Evolutionary conservation across 2,329 filamentous ascomycete species (phyloP), one percentile per base, ranked within the genome.

Genomic region (Calonectria pauciramosa): DNA sequence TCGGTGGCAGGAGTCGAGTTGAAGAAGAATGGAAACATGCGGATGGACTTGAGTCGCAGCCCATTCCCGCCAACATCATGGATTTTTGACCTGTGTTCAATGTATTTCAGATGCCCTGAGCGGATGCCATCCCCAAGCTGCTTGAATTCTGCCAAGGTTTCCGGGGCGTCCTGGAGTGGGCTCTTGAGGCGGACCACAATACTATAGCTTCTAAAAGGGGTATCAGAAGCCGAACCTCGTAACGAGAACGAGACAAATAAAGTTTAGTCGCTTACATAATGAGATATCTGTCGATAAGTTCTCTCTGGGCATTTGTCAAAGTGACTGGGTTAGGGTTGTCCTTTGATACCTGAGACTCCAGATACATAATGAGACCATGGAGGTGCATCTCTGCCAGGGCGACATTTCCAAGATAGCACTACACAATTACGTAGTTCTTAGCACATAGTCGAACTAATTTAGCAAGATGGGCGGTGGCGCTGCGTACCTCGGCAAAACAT

Each of bases 391-490:
- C 56, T 8, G 34, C 56, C 16, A 63, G 56, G 23, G n/a, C 34
- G 20, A 63, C 56, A 63, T 63, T 63, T 8, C 56, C 56, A 7
- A 63, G 56, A 41, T 63, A 63, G 11, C n/a, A 41, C 56, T 63
- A 10, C 16, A 23, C 4, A 18, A 30, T 41, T 14, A 20, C 26
- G 8, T 11, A 26, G 9, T 41, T n/a, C 13, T 63, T 30, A 63
- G 56, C 11, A 23, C 4, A 41, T 2, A 1, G 13, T 18, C 18
- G 11, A 41, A 41, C 32, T 6, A 10, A 28, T 18, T 20, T 41
- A n/a, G n/a, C 4, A 23, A 23, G 44, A 9, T 47, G n/a, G n/a
- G 44, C 41, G n/a, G n/a, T 20, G 11, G 11, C 34, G 18, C 14
- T 9, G 14, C 56, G 10, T 41, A 63, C 56, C 56, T 63, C 56